phyloP scores from a whole-genome alignment of 257 asterid species.

The Phtheirospermum japonicum region DNA sequence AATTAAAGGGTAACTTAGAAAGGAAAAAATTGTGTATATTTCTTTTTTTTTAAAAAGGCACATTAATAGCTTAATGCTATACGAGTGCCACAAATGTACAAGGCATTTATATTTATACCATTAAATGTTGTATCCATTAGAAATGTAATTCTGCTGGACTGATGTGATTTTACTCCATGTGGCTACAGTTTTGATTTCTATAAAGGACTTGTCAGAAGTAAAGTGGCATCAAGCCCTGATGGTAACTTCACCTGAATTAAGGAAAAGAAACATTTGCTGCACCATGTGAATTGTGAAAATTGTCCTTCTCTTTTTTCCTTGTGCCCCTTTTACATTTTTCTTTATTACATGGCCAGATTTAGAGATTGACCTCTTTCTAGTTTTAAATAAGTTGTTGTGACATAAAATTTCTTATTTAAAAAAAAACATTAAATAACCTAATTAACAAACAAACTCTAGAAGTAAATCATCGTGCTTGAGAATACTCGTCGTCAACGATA shows the following conservation, averaged over 20 bases:
- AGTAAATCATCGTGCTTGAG: too few relatives aligned
- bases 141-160: neutral
- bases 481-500: too few relatives aligned
- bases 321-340: neutral
- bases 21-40: too few relatives aligned
- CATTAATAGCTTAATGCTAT: too few relatives aligned
- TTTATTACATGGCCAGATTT: slow-evolving; percentile 12
- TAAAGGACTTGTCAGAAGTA: slow-evolving; percentile 50
- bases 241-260: slow-evolving; percentile 26
- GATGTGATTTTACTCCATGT: slow-evolving; percentile 32
- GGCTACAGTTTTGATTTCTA: slow-evolving; percentile 51
- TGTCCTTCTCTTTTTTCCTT: slow-evolving; percentile 14
- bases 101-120: neutral
- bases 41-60: too few relatives aligned
- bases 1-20: too few relatives aligned
- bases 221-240: slow-evolving; percentile 31
- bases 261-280: slow-evolving; percentile 26
- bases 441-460: too few relatives aligned
- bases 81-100: neutral
- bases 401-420: too few relatives aligned
- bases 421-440: too few relatives aligned
- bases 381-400: too few relatives aligned
- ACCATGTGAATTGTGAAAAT: slow-evolving; percentile 25
- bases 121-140: slow-evolving; percentile 4
- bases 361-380: too few relatives aligned